phyloP scores from a whole-genome alignment of 1,139 yeast species.

The Suhomyces terraborum region DNA sequence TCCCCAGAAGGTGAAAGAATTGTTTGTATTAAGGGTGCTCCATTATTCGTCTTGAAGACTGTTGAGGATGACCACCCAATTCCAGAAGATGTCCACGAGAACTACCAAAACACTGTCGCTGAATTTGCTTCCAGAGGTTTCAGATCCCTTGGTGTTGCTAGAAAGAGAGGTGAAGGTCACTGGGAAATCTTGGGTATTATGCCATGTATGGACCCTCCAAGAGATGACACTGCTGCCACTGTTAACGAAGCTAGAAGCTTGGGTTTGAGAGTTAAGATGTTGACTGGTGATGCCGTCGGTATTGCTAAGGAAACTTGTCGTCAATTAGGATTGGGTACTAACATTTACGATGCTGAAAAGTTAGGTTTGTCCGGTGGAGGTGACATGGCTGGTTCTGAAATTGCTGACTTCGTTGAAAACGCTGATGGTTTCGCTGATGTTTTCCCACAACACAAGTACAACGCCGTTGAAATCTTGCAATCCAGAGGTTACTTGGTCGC shows the following conservation, averaged over 20 bases:
- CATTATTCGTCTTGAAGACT: slow-evolving; percentile 90
- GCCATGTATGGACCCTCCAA: slow-evolving; percentile 99
- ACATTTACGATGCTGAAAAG: slow-evolving; percentile 97
- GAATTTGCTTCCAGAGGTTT: slow-evolving; percentile 98
- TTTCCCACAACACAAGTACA: slow-evolving; percentile 95
- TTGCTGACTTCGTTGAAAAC: slow-evolving; percentile 92
- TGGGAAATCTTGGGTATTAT: slow-evolving; percentile 97
- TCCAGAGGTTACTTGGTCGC: slow-evolving; percentile 94
- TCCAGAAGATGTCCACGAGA: slow-evolving; percentile 92
- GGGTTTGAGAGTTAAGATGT: slow-evolving; percentile 96
- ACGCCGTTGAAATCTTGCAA: slow-evolving; percentile 87
- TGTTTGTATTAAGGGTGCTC: slow-evolving; percentile 98
- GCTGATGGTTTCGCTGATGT: slow-evolving; percentile 98
- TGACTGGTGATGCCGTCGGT: slow-evolving; percentile 99
- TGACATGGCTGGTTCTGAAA: slow-evolving; percentile 95
- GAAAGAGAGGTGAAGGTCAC: slow-evolving; percentile 99
- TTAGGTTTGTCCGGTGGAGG: slow-evolving; percentile 96
- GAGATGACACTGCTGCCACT: slow-evolving; percentile 97
- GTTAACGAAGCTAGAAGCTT: slow-evolving; percentile 89
- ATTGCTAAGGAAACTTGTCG: slow-evolving; percentile 98
- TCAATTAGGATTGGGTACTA: slow-evolving; percentile 95
- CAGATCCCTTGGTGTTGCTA: slow-evolving; percentile 98
- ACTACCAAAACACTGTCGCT: slow-evolving; percentile 95
- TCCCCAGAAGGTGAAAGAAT: slow-evolving; percentile 96
- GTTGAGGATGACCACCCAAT: slow-evolving; percentile 96